These are phyloP conservation scores for Eruca vesicaria DNA, from an alignment of 441 rosid species.

Conservation along the genomic window DNA sequence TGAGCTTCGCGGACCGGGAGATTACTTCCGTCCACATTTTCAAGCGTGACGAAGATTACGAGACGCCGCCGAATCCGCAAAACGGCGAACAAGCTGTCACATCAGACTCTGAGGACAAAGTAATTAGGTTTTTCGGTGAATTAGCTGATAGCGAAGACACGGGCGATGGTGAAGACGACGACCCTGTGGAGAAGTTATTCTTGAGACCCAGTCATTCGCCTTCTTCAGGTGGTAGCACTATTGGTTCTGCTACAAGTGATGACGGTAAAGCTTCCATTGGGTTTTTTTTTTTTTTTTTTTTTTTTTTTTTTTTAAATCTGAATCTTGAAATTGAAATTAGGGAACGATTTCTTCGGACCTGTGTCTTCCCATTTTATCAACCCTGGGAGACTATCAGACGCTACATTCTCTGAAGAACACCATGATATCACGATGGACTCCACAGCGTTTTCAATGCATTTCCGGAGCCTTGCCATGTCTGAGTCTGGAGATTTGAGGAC, in stretches of 20 bases:
- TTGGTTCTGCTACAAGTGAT: slow-evolving; percentile 66
- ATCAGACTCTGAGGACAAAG: slow-evolving; percentile 37
- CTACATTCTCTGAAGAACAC: slow-evolving; percentile 67
- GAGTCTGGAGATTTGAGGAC: slow-evolving; percentile 65
- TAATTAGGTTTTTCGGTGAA: slow-evolving; percentile 55
- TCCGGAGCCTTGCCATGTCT: slow-evolving; percentile 72
- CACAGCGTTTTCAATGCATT: slow-evolving; percentile 91
- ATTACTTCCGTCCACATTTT: slow-evolving; percentile 89
- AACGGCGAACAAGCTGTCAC: slow-evolving; percentile 30
- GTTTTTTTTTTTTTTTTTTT: too few species aligned
- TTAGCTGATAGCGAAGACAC: slow-evolving; percentile 53
- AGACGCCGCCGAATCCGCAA: slow-evolving; percentile 50
- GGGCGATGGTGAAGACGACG: slow-evolving; percentile 42
- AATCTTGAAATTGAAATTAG: slow-evolving; percentile 37
- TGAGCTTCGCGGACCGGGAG: slow-evolving; percentile 94
- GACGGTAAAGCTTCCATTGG: slow-evolving; percentile 58
- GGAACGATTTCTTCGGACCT: slow-evolving; percentile 83
- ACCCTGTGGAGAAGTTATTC: slow-evolving; percentile 44
- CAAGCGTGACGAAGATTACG: slow-evolving; percentile 81
- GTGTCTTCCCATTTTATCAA: slow-evolving; percentile 83
- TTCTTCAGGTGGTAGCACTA: slow-evolving; percentile 69
- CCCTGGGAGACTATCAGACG: slow-evolving; percentile 65
- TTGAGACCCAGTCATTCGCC: slow-evolving; percentile 61
- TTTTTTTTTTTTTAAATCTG: too few species aligned
- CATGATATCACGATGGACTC: slow-evolving; percentile 95